Conservation (phyloP, 495 filamentous ascomycete genomes). For the Penicillium bialowiezense region DNA sequence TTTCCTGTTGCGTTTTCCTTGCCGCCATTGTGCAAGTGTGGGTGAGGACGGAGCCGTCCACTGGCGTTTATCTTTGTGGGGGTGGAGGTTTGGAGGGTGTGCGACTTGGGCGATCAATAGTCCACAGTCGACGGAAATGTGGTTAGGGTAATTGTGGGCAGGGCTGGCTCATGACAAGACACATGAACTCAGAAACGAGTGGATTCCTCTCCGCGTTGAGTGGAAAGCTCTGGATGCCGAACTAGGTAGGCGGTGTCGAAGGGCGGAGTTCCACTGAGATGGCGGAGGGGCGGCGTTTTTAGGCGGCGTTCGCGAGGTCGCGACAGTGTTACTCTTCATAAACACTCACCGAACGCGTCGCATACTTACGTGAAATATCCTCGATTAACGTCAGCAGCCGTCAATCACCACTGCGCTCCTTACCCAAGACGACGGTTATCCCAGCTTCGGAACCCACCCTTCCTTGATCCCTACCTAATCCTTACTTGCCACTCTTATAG, state of each 20-base stretch:
- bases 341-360: too few relatives aligned
- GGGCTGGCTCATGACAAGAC: slow-evolving; percentile 15
- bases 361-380: too few relatives aligned
- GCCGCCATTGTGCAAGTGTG: slow-evolving; percentile 67
- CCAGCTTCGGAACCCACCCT: not conserved
- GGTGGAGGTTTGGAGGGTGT: slow-evolving; percentile 15
- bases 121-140: slow-evolving; percentile 5
- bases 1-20: slow-evolving; percentile 93
- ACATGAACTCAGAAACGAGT: slow-evolving; percentile 9
- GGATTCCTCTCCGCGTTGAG: slow-evolving; percentile 18
- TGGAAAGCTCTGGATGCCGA: slow-evolving; percentile 27
- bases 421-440: not conserved
- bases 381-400: too few relatives aligned
- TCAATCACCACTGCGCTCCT: too few relatives aligned
- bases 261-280: slow-evolving; percentile 2
- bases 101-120: slow-evolving; percentile 15
- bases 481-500: not conserved
- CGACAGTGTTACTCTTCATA: too few relatives aligned
- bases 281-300: not conserved
- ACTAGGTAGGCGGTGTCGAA: slow-evolving; percentile 33
- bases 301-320: too few relatives aligned
- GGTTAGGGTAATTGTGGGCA: slow-evolving; percentile 6
- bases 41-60: slow-evolving; percentile 23
- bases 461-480: not conserved
- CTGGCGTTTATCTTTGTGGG: slow-evolving; percentile 15